phyloP scores from a whole-genome alignment of 2,329 filamentous ascomycete species.

The Colletotrichum gloeosporioides region DNA sequence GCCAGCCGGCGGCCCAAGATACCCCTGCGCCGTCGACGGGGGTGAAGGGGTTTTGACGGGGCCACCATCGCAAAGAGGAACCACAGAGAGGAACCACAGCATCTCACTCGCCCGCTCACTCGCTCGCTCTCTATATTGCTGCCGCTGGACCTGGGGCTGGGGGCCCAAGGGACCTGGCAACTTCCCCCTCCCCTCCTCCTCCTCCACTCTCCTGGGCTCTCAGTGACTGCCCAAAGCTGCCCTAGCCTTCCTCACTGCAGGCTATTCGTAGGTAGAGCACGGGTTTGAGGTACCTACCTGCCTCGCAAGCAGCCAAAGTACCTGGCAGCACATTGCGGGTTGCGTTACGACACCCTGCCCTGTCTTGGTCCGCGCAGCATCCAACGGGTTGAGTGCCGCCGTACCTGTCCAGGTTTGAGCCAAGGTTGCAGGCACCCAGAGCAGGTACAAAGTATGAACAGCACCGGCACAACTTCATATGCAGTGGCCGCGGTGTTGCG shows the following conservation, averaged over 20 bases:
- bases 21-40: slow-evolving; percentile 17
- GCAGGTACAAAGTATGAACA: background rate
- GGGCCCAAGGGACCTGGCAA: background rate
- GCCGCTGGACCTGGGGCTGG: background rate
- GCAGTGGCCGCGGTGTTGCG: background rate
- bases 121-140: background rate
- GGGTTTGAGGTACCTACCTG: background rate
- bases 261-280: background rate
- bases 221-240: background rate
- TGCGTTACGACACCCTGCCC: slow-evolving; percentile 1
- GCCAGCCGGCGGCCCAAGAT: slow-evolving; percentile 22
- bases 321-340: background rate
- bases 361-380: slow-evolving; percentile 9
- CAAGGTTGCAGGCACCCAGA: slow-evolving; percentile 8
- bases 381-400: slow-evolving; percentile 7
- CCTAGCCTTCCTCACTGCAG: background rate
- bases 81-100: slow-evolving; percentile 6
- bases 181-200: background rate
- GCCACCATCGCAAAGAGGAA: slow-evolving; percentile 9
- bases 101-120: slow-evolving; percentile 10
- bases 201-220: background rate
- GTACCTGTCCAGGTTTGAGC: slow-evolving; percentile 16
- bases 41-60: background rate
- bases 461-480: background rate
- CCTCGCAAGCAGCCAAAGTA: background rate